Base-by-base conservation (phyloP, 1,284 basidiomycete species). In the Phaffia rhodozyma region DNA sequence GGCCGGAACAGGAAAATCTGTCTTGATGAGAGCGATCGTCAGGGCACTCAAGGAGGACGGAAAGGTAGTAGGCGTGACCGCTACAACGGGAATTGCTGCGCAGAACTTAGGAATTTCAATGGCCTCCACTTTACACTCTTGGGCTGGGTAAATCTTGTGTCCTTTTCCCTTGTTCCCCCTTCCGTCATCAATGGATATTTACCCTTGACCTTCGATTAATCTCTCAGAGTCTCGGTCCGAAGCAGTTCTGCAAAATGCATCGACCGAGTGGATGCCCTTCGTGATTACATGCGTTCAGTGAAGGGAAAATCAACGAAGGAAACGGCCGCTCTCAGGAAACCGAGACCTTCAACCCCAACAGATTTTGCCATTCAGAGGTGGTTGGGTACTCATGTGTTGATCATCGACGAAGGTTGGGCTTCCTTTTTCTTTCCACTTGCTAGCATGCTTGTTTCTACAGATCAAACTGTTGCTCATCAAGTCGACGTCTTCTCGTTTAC, bases 1-100 rank as follows among this genome's bases (percentile, higher is more conserved):
- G 29, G 21, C 67, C 89, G 91, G 91, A 62, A 96, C 92, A 9
- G 92, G 93, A 60, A 97, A 97, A 77, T 96, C 92, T 0, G 89
- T 97, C 7, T 79, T 97, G 1, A 79, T 97, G n/a, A 82, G 89
- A 5, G 87, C 91, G 72, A 92, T 96, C 67, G 94, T 97, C 72
- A 79, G 76, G 51, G 75, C 79, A 13, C 76, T 90, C 61, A 75
- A 75, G 66, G 77, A 34, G 43, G 25, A 29, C 32, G 57, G 43
- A 18, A 49, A 58, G 34, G 29, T 3, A 27, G 57, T 58, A 47
- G 57, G 34, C 18, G n/a, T 58, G 16, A 58, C 57, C 18, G 57
- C 57, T 18, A 58, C 57, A 0, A 58, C 57, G 2, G 57, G 57
- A 48, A 25, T 58, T 38, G 57, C 57, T 3, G 57, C 57, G n/a